Evolutionary conservation across 768 basidiomycete genomes (phyloP), one percentile per base, ranked within the genome.

Genomic region (Podaxis sp.): DNA sequence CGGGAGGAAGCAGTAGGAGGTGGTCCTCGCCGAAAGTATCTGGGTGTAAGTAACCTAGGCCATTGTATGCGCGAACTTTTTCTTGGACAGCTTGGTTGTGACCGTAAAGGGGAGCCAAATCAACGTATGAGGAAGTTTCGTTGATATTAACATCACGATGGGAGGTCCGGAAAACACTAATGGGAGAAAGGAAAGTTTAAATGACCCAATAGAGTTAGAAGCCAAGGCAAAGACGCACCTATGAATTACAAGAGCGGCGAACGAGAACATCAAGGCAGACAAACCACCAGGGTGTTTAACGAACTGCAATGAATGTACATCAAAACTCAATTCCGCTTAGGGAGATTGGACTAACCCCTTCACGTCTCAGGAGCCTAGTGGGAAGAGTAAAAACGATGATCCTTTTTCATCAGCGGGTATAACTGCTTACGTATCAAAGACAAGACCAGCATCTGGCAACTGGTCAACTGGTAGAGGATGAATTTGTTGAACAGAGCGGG

Each of bases 41-140:
- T 1, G 87, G 88, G 63, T 79, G 74, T 5, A 94, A 75, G 25
- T 79, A 70, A 0, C 92, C 92, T 16, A 81, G 80, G 5, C 92
- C 92, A 63, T 87, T 76, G 54, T 79, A 77, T 51, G 79, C 69
- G 23, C 84, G 76, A 61, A 89, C 78, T 68, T 78, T 75, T 64
- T 88, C 72, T 68, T 89, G 86, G 16, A 75, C 81, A 14, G 72
- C 76, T 64, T 88, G 81, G 64, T 85, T 82, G 61, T 89, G 83
- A 0, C 93, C 93, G 67, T 95, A 95, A 27, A 95, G 74, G 2
- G 91, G 90, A 2, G 86, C 83, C 1, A 95, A 80, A 67, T 95
- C 93, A 54, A 94, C 86, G 67, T 95, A 95, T 11, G 90, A 88
- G 0, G 90, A 90, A 1, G 93, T 93, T 69, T 92, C 82, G 72